These are phyloP conservation scores for Pyrus hybrid DNA, from an alignment of 331 rosid genomes.

Conservation along the genomic window DNA sequence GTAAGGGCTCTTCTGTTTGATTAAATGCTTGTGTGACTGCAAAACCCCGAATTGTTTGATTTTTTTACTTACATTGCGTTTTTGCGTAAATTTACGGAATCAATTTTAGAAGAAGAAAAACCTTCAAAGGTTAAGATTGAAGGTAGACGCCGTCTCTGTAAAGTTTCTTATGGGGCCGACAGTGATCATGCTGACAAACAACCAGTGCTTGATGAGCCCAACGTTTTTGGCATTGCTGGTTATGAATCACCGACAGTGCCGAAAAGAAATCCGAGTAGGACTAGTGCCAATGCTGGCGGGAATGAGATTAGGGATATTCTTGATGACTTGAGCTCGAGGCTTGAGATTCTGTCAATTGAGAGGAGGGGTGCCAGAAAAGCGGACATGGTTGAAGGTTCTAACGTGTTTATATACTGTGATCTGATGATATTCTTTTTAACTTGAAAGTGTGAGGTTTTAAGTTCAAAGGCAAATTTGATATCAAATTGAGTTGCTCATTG, in stretches of 20 bases:
- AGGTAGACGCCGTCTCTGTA: slow-evolving; percentile 85
- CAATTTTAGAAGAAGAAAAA: slow-evolving; percentile 29
- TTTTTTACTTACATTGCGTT: background rate
- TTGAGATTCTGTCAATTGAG: slow-evolving; percentile 61
- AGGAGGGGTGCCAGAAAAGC: slow-evolving; percentile 19
- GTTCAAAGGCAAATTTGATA: no score
- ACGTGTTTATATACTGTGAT: no score
- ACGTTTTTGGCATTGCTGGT: slow-evolving; percentile 27
- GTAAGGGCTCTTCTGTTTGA: slow-evolving; percentile 13
- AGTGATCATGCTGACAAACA: slow-evolving; percentile 4
- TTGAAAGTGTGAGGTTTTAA: no score
- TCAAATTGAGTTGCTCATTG: no score
- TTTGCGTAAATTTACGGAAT: background rate
- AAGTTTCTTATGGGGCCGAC: slow-evolving; percentile 28
- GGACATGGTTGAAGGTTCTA: slow-evolving; percentile 8
- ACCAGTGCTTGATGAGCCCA: slow-evolving; percentile 23
- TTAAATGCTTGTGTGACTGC: background rate
- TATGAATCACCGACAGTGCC: slow-evolving; percentile 44
- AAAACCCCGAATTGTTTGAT: background rate
- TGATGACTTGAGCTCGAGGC: slow-evolving; percentile 57
- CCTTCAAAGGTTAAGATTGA: slow-evolving; percentile 51
- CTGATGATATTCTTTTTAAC: no score
- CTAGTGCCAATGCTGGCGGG: slow-evolving; percentile 26
- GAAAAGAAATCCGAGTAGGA: background rate
- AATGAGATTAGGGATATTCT: slow-evolving; percentile 78